These are phyloP conservation scores for Candida andamanensis DNA, from an alignment of 805 yeast species.

Conservation along the genomic window DNA sequence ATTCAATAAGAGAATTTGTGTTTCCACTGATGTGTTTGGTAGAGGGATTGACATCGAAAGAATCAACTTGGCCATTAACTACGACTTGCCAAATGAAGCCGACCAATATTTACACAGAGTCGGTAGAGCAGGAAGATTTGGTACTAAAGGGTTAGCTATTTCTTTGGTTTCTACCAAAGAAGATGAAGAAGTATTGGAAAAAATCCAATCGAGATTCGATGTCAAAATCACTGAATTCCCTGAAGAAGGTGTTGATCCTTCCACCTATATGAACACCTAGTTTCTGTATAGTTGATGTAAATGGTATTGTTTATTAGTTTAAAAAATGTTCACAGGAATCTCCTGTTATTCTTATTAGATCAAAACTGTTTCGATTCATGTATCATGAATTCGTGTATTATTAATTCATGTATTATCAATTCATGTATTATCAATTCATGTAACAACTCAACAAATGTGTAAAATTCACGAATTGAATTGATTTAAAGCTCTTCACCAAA, in stretches of 20 bases:
- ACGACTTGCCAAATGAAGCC: constrained; percentile 93
- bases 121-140: constrained; percentile 99
- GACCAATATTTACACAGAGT: constrained; percentile 98
- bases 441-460: too few relatives aligned
- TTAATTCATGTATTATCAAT: too few relatives aligned
- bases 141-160: constrained; percentile 96
- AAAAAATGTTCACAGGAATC: too few relatives aligned
- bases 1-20: constrained; percentile 98
- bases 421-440: too few relatives aligned
- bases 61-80: constrained; percentile 95
- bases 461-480: too few relatives aligned
- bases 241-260: constrained; percentile 95
- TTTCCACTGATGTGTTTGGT: constrained; percentile 96
- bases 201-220: constrained; percentile 96
- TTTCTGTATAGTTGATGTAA: constrained; percentile 1
- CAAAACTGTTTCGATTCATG: too few relatives aligned
- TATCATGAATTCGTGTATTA: too few relatives aligned
- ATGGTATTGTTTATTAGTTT: too few relatives aligned
- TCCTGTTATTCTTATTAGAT: too few relatives aligned
- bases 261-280: constrained; percentile 94
- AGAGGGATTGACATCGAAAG: constrained; percentile 99
- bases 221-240: constrained; percentile 94
- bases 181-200: constrained; percentile 83
- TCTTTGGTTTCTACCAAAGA: constrained; percentile 82
- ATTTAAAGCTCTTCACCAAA: too few relatives aligned